Conservation (phyloP, 441 rosid species). For the Adansonia madagascariensis region DNA sequence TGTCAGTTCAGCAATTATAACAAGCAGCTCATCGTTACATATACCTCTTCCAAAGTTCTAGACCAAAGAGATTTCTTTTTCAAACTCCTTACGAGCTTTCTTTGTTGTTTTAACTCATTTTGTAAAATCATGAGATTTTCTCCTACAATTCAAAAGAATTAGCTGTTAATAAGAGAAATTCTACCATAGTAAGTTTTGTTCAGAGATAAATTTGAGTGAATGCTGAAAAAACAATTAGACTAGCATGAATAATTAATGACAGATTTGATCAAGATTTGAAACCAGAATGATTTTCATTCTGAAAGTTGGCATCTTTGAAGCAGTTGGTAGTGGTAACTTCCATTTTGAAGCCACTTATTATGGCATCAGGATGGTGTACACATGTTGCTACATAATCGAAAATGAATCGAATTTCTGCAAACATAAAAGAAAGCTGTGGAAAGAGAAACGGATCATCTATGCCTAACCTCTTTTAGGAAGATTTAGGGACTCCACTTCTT, state of each 20-base stretch:
- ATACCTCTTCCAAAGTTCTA: slow-evolving; percentile 72
- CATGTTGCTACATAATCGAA: neutral
- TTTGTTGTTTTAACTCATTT: slow-evolving; percentile 74
- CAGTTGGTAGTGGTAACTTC: neutral
- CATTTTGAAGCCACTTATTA: neutral
- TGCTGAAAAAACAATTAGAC: neutral
- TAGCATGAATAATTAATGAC: neutral
- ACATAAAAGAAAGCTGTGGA: slow-evolving; percentile 5
- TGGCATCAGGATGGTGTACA: neutral
- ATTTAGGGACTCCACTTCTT: slow-evolving; percentile 69
- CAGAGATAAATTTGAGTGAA: neutral
- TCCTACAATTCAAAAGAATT: slow-evolving; percentile 51
- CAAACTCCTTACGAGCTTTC: slow-evolving; percentile 68
- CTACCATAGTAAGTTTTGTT: neutral
- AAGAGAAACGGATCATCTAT: slow-evolving; percentile 7
- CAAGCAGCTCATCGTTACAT: slow-evolving; percentile 21
- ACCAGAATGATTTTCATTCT: neutral
- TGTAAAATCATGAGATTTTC: slow-evolving; percentile 63
- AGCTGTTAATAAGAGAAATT: slow-evolving; percentile 23
- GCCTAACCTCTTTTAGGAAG: slow-evolving; percentile 73
- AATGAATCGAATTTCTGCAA: neutral
- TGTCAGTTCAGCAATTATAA: slow-evolving; percentile 19
- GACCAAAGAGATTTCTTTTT: slow-evolving; percentile 77
- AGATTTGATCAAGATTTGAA: neutral
- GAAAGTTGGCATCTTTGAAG: neutral